These are phyloP conservation scores for Hibiscus tridactylites DNA, from an alignment of 345 rosid genomes.

Conservation along the genomic window DNA sequence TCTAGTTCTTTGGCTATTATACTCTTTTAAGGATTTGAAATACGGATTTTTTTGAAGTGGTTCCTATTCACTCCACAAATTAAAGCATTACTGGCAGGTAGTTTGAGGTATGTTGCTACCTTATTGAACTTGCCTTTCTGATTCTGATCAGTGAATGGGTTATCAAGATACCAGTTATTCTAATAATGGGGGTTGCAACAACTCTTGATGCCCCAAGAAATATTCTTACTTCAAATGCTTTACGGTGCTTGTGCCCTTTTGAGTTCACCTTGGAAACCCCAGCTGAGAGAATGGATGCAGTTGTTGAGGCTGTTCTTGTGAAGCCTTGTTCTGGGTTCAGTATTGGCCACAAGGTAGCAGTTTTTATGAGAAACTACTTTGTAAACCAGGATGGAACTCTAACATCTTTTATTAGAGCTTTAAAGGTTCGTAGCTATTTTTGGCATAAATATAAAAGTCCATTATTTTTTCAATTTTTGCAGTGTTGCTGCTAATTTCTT, in stretches of 20 bases:
- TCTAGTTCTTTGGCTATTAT: too few relatives aligned
- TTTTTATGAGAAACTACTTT: slow-evolving; percentile 71
- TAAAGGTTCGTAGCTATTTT: slow-evolving; percentile 53
- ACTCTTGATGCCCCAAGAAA: slow-evolving; percentile 62
- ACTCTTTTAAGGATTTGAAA: too few relatives aligned
- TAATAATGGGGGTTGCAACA: slow-evolving; percentile 85
- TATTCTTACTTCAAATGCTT: slow-evolving; percentile 49
- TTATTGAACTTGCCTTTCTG: slow-evolving; percentile 4
- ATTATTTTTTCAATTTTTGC: not conserved
- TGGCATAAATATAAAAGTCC: not conserved
- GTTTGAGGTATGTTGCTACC: not conserved
- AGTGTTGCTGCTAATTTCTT: slow-evolving; percentile 7
- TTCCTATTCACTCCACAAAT: too few relatives aligned
- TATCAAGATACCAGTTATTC: slow-evolving; percentile 63
- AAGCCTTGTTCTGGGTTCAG: slow-evolving; percentile 66
- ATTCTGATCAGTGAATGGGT: slow-evolving; percentile 68
- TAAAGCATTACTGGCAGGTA: too few relatives aligned
- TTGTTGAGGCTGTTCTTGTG: slow-evolving; percentile 69
- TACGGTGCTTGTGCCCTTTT: slow-evolving; percentile 54
- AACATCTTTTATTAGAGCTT: slow-evolving; percentile 73
- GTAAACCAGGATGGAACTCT: slow-evolving; percentile 76
- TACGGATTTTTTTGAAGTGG: too few relatives aligned
- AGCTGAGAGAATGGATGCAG: slow-evolving; percentile 77
- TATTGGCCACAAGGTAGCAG: slow-evolving; percentile 65
- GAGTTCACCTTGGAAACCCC: slow-evolving; percentile 72